phyloP scores from a whole-genome alignment of 2,329 filamentous ascomycete genomes.

The Cadophora sp. region DNA sequence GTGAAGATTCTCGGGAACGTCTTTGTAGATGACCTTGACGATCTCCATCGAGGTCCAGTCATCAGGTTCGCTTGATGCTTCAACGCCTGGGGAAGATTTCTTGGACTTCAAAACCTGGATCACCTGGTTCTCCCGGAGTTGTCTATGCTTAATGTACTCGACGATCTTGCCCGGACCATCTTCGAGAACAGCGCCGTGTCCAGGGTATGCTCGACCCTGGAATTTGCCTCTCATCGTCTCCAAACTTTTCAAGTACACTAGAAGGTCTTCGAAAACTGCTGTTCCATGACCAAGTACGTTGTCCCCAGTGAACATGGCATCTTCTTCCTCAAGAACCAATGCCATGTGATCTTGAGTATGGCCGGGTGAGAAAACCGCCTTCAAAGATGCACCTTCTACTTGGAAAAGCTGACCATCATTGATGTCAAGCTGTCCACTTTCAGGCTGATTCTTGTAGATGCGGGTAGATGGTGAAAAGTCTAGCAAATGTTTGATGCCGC shows the following conservation, averaged over 20 bases:
- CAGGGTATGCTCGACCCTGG: constrained; percentile 78
- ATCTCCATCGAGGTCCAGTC: constrained; percentile 78
- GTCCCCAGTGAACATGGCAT: constrained; percentile 87
- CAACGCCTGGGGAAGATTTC: constrained; percentile 42
- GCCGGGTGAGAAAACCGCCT: constrained; percentile 71
- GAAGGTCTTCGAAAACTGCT: constrained; percentile 81
- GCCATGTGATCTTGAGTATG: constrained; percentile 86
- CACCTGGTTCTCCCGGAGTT: constrained; percentile 80
- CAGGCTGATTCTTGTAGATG: constrained; percentile 72
- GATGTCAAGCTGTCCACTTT: constrained; percentile 59
- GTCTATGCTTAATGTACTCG: constrained; percentile 85
- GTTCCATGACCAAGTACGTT: constrained; percentile 89
- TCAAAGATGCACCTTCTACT: constrained; percentile 69
- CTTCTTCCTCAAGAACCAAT: constrained; percentile 77
- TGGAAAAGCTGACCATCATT: constrained; percentile 58
- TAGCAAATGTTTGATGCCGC: constrained; percentile 75
- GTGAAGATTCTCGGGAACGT: constrained; percentile 78
- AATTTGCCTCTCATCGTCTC: constrained; percentile 72
- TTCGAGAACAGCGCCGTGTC: constrained; percentile 81
- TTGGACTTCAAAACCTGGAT: constrained; percentile 64
- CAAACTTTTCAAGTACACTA: constrained; percentile 71
- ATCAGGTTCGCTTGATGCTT: constrained; percentile 38
- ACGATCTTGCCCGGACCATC: constrained; percentile 74
- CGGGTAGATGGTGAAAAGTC: constrained; percentile 65
- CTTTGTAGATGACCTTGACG: constrained; percentile 85